Conservation (phyloP, 345 rosid species). For the Diplotaxis tenuifolia region DNA sequence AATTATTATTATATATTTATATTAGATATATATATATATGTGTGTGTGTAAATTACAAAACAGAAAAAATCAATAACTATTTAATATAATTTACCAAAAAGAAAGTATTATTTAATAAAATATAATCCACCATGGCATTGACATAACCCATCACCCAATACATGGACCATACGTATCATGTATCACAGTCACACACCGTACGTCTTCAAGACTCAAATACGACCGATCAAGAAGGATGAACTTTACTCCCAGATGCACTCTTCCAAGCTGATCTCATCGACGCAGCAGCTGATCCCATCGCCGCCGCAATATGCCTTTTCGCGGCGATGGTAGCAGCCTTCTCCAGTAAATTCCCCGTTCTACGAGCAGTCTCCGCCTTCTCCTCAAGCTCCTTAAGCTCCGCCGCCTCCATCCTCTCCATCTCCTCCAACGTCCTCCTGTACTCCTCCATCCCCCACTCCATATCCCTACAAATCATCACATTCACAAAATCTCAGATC, state of each 20-base stretch:
- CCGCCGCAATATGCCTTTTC: conserved; percentile 70
- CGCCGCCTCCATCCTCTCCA: conserved; percentile 50
- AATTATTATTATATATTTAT: no score
- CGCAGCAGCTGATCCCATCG: conserved; percentile 72
- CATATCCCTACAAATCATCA: conserved; percentile 42
- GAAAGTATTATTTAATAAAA: background rate
- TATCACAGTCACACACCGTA: background rate
- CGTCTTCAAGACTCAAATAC: background rate
- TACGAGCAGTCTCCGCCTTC: conserved; percentile 62
- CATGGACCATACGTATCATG: background rate
- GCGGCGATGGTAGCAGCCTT: conserved; percentile 66
- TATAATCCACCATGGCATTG: background rate
- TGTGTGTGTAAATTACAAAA: no score
- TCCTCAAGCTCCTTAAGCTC: conserved; percentile 47
- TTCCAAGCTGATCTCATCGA: conserved; percentile 80
- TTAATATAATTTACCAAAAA: background rate
- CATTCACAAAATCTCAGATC: conserved; percentile 13
- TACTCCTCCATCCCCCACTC: conserved; percentile 78
- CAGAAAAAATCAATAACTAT: no score
- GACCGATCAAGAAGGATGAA: conserved; percentile 67
- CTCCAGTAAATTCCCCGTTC: conserved; percentile 55
- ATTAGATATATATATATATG: no score
- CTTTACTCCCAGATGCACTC: conserved; percentile 54
- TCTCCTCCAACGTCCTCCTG: conserved; percentile 61
- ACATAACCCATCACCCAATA: background rate